phyloP scores from a whole-genome alignment of 2,329 filamentous ascomycete species.

The Ilyonectria mors-panacis region DNA sequence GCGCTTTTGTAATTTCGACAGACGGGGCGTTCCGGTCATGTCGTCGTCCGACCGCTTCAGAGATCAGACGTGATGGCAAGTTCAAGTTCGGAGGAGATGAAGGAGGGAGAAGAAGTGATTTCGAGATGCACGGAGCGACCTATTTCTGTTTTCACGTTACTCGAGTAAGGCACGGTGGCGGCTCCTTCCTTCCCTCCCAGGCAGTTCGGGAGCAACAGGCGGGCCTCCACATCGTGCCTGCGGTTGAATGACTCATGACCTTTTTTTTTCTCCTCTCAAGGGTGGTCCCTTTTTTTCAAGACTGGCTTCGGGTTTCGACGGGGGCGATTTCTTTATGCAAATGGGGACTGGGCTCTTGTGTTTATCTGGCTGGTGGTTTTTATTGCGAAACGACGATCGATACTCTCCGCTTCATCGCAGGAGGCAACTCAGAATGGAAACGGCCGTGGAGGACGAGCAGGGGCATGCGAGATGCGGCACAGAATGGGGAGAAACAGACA shows the following conservation, averaged over 20 bases:
- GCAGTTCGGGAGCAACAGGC: neutral
- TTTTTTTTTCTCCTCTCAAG: neutral
- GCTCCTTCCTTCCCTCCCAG: neutral
- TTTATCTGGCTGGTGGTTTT: neutral
- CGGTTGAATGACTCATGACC: constrained; percentile 5
- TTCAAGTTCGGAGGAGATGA: neutral
- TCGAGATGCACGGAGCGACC: neutral
- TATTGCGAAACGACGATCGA: neutral
- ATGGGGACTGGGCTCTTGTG: neutral
- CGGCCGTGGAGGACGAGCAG: neutral
- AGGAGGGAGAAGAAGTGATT: neutral
- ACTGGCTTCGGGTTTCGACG: neutral
- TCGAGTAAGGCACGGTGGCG: neutral
- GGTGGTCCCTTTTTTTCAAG: neutral
- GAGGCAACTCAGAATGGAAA: neutral
- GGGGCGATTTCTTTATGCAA: no score
- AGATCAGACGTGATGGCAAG: neutral
- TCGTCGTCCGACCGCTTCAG: neutral
- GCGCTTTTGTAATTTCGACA: neutral
- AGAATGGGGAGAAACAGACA: neutral
- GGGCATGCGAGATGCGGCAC: neutral
- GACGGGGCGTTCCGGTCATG: neutral
- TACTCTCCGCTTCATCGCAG: neutral
- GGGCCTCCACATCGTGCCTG: neutral
- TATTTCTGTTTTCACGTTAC: neutral